Conservation (phyloP, 169 alveolate species). For the Fabrea salina region DNA sequence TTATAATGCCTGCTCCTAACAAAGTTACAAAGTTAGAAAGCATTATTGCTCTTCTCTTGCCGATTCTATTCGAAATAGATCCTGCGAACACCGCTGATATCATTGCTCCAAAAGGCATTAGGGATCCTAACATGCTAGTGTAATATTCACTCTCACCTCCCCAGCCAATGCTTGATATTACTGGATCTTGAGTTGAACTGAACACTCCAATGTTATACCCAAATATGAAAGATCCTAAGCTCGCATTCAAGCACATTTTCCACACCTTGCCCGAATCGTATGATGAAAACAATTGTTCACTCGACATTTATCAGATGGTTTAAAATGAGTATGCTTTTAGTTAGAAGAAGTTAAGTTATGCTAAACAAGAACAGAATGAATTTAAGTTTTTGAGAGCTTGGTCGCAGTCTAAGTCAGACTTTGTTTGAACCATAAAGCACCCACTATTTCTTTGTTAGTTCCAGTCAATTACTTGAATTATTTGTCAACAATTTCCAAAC, state of each 20-base stretch:
- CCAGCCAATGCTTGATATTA: neutral
- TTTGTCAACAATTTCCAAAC: too few species aligned
- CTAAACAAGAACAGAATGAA: too few species aligned
- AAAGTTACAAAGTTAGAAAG: neutral
- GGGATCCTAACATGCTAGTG: neutral
- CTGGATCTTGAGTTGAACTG: neutral
- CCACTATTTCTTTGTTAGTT: too few species aligned
- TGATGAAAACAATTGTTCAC: too few species aligned
- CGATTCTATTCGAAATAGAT: neutral
- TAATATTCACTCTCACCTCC: neutral
- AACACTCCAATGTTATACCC: constrained; percentile 21
- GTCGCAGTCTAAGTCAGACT: too few species aligned
- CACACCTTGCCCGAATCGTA: too few species aligned
- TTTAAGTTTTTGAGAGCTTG: too few species aligned
- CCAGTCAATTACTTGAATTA: too few species aligned
- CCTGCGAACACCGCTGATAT: neutral
- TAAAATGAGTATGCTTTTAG: too few species aligned
- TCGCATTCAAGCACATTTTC: neutral
- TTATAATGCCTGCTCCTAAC: neutral
- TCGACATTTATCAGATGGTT: too few species aligned
- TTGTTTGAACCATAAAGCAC: too few species aligned
- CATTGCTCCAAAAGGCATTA: constrained; percentile 1
- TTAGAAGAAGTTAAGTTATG: too few species aligned
- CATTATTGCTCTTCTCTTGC: neutral
- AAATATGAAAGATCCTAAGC: neutral